Evolutionary conservation across 768 basidiomycete species (phyloP).

Genomic region (Kwoniella bestiolae): DNA sequence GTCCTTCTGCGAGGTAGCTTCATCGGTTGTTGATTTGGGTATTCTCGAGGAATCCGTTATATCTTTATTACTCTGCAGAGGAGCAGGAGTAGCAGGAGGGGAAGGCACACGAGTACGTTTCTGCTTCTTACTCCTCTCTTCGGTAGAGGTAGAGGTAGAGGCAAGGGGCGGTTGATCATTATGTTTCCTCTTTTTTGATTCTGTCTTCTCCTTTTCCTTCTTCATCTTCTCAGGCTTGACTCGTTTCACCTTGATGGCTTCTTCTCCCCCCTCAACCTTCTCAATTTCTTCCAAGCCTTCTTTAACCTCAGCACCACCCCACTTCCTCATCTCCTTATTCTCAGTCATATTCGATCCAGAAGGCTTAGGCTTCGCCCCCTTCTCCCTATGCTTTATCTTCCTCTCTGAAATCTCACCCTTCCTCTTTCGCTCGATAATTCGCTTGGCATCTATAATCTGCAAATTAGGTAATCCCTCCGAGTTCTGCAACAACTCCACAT

Average conservation of each 20-base stretch:
- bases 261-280: slow-evolving; percentile 5
- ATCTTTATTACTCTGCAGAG: not conserved
- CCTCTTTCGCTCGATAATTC: slow-evolving; percentile 44
- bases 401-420: slow-evolving; percentile 43
- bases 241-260: slow-evolving; percentile 1
- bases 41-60: slow-evolving; percentile 1
- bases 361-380: slow-evolving; percentile 35
- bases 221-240: no score
- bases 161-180: not conserved
- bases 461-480: slow-evolving; percentile 33
- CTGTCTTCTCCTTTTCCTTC: slow-evolving; percentile 6
- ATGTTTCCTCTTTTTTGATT: slow-evolving; percentile 4
- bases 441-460: slow-evolving; percentile 52
- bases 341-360: slow-evolving; percentile 41
- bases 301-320: slow-evolving; percentile 27
- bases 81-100: slow-evolving; percentile 7
- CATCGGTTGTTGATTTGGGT: not conserved
- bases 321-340: slow-evolving; percentile 33
- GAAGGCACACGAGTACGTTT: slow-evolving; percentile 7
- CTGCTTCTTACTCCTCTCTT: not conserved
- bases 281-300: slow-evolving; percentile 9
- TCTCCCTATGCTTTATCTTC: slow-evolving; percentile 34
- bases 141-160: not conserved
- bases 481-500: slow-evolving; percentile 31
- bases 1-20: not conserved